Percentiles rank a stretch among this genome's conserved stretches.
These are phyloP conservation scores for Nicotiana attenuata DNA, from an alignment of 257 asterid genomes.

Conservation along the genomic window DNA sequence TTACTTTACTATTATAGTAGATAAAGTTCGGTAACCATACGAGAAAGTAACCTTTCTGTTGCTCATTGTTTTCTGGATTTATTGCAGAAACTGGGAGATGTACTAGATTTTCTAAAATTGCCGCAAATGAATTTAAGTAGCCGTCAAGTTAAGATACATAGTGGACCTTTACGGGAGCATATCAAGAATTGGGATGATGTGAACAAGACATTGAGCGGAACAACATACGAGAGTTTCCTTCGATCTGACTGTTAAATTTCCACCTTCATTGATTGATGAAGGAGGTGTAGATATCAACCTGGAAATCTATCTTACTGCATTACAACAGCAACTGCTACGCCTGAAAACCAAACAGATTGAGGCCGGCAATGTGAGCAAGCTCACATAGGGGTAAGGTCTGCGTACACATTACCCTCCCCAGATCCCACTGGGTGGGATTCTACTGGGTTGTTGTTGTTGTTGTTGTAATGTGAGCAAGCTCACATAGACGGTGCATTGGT, in stretches of 20 bases:
- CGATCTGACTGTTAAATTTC: slow-evolving; percentile 40
- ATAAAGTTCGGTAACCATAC: too few species aligned
- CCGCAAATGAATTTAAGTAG: slow-evolving; percentile 62
- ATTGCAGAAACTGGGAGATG: slow-evolving; percentile 59
- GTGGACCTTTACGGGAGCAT: slow-evolving; percentile 57
- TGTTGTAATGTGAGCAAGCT: too few species aligned
- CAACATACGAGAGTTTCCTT: slow-evolving; percentile 63
- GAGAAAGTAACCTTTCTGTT: neutral
- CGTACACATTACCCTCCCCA: too few species aligned
- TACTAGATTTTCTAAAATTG: slow-evolving; percentile 60
- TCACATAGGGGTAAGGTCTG: too few species aligned
- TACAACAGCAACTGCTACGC: neutral
- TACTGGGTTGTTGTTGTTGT: too few species aligned
- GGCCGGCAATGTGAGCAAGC: too few species aligned
- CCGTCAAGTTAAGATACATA: slow-evolving; percentile 85
- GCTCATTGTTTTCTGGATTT: neutral
- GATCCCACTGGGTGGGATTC: too few species aligned
- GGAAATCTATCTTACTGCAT: slow-evolving; percentile 5
- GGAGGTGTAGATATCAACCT: slow-evolving; percentile 20
- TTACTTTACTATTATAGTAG: too few species aligned
- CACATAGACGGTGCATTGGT: too few species aligned
- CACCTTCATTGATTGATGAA: slow-evolving; percentile 23
- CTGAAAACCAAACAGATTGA: neutral
- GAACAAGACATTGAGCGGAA: slow-evolving; percentile 53
- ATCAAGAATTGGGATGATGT: slow-evolving; percentile 77